Conservation (phyloP, 2,329 filamentous ascomycete genomes). For the Pseudocercospora fijiensis region DNA sequence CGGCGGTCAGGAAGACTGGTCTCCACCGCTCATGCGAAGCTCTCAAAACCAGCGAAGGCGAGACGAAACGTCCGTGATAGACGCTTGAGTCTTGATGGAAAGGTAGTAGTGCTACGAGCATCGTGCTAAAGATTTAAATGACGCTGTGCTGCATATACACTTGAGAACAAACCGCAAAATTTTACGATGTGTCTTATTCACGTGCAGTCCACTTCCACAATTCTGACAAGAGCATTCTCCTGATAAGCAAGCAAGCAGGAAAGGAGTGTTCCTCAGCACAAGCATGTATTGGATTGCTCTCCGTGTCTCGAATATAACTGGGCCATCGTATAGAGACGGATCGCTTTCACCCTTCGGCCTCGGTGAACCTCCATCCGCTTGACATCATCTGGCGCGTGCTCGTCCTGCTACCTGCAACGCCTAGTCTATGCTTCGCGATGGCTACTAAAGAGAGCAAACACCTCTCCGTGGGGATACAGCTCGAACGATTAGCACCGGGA, state of each 20-base stretch:
- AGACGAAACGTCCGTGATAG: background rate
- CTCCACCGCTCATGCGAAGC: no score
- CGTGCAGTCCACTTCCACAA: no score
- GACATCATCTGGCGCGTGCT: slow-evolving; percentile 10
- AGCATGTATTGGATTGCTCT: background rate
- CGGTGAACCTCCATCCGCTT: slow-evolving; percentile 6
- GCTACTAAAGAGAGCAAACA: slow-evolving; percentile 4
- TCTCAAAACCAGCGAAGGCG: no score
- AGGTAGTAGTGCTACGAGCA: no score
- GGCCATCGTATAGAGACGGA: background rate
- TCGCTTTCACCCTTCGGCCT: background rate
- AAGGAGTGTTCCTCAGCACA: background rate
- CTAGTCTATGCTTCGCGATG: slow-evolving; percentile 5
- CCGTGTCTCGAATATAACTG: no score
- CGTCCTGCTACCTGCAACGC: slow-evolving; percentile 2
- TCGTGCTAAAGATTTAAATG: background rate
- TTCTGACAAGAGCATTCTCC: background rate
- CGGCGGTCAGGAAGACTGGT: no score
- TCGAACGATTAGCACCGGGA: background rate
- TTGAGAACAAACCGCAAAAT: background rate
- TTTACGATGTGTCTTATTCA: no score
- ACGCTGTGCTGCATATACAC: background rate
- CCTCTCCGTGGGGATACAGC: background rate
- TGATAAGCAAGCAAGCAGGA: background rate
- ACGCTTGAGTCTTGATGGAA: no score